phyloP scores from a whole-genome alignment of 805 yeast species.

The Metschnikowia sp. region DNA sequence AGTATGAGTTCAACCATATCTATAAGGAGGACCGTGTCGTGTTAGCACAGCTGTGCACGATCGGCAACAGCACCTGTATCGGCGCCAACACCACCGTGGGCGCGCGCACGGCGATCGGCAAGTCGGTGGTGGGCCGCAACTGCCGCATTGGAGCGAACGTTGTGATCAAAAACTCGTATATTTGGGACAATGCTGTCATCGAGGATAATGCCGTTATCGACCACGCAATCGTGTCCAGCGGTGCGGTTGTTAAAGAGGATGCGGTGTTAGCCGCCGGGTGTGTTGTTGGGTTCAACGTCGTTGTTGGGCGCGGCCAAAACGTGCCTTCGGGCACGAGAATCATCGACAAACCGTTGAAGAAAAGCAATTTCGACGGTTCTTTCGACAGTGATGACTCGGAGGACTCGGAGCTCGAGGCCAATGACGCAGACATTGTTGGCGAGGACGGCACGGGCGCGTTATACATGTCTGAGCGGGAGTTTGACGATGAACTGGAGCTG shows the following conservation, averaged over 20 bases:
- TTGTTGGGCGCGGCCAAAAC: constrained; percentile 51
- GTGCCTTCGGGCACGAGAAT: constrained; percentile 53
- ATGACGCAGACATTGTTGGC: constrained; percentile 38
- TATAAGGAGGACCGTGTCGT: constrained; percentile 89
- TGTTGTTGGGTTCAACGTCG: constrained; percentile 74
- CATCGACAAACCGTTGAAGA: constrained; percentile 44
- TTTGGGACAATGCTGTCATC: constrained; percentile 81
- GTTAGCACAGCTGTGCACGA: constrained; percentile 87
- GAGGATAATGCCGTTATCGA: constrained; percentile 59
- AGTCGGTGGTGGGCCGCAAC: constrained; percentile 80
- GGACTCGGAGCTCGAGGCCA: constrained; percentile 15
- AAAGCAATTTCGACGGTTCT: constrained; percentile 27
- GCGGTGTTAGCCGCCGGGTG: constrained; percentile 63
- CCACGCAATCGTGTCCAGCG: constrained; percentile 68
- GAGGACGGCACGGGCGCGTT: constrained; percentile 49
- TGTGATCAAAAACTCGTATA: constrained; percentile 65
- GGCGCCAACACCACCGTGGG: constrained; percentile 79
- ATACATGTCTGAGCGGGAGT: constrained; percentile 46
- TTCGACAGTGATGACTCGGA: constrained; percentile 41
- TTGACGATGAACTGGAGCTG: constrained; percentile 34
- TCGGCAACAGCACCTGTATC: constrained; percentile 76
- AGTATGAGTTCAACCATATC: constrained; percentile 79
- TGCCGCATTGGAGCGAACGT: constrained; percentile 83
- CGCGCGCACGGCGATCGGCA: constrained; percentile 60
- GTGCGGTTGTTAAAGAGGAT: constrained; percentile 51